Percentiles rank a stretch among this genome's conserved stretches.
These are phyloP conservation scores for Lotus japonicus DNA, from an alignment of 306 rosid species.

Conservation along the genomic window DNA sequence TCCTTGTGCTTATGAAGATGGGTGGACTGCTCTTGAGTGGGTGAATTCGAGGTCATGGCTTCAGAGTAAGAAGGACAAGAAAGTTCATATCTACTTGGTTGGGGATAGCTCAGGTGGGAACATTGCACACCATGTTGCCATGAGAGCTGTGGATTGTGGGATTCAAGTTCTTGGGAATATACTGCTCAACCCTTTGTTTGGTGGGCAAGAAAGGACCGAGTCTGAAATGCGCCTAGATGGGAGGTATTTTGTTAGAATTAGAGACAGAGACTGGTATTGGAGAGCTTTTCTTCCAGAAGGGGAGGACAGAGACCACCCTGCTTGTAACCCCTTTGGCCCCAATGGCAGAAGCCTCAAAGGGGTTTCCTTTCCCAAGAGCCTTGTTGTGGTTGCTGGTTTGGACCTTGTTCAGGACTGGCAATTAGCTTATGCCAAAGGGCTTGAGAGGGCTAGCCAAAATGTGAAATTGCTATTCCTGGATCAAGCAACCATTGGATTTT, in stretches of 20 bases:
- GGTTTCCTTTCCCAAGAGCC: constrained; percentile 77
- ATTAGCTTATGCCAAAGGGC: constrained; percentile 79
- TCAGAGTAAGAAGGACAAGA: constrained; percentile 64
- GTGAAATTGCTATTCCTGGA: constrained; percentile 70
- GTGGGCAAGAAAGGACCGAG: constrained; percentile 77
- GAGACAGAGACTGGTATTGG: constrained; percentile 98
- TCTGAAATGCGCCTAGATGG: constrained; percentile 79
- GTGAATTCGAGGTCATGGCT: constrained; percentile 79
- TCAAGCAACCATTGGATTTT: constrained; percentile 89
- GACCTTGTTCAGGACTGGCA: constrained; percentile 98
- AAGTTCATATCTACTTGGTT: constrained; percentile 72
- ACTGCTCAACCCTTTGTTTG: constrained; percentile 89
- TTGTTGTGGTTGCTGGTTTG: constrained; percentile 92
- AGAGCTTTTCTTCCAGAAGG: constrained; percentile 96
- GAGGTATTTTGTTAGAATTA: constrained; percentile 72
- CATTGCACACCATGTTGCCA: constrained; percentile 90
- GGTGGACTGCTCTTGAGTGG: constrained; percentile 87
- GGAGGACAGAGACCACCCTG: constrained; percentile 90
- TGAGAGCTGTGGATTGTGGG: constrained; percentile 57
- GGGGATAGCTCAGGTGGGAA: constrained; percentile 99
- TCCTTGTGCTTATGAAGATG: constrained; percentile 96
- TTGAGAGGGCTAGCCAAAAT: constrained; percentile 62
- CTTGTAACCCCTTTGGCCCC: constrained; percentile 94
- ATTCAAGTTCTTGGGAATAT: constrained; percentile 74
- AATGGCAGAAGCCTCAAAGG: constrained; percentile 55